phyloP scores from a whole-genome alignment of 805 yeast genomes.

The Lachancea cidri region DNA sequence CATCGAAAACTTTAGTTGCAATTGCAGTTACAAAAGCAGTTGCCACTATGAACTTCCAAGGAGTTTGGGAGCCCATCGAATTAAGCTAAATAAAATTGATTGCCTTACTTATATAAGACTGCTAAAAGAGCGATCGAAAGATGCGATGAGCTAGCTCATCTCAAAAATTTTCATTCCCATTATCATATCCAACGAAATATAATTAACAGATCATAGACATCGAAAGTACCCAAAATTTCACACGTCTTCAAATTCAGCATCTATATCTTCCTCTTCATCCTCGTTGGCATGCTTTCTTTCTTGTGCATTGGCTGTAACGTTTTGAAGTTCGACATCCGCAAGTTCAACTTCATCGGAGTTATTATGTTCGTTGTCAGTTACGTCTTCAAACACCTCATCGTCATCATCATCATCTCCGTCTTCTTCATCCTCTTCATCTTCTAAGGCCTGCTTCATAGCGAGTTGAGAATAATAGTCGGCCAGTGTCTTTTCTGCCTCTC shows the following conservation, averaged over 20 bases:
- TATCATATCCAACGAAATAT: background rate
- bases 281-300: constrained; percentile 21
- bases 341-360: constrained; percentile 4
- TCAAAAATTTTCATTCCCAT: constrained; percentile 1
- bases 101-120: background rate
- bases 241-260: constrained; percentile 35
- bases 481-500: constrained; percentile 66
- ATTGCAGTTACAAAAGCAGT: constrained; percentile 32
- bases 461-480: constrained; percentile 73
- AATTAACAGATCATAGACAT: no score
- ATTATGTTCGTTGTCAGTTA: constrained; percentile 14
- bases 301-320: constrained; percentile 2
- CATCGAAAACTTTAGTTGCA: constrained; percentile 28
- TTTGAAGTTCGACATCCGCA: constrained; percentile 13
- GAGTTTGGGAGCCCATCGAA: constrained; percentile 6
- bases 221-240: constrained; percentile 1
- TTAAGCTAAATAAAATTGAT: no score
- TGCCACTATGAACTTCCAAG: constrained; percentile 29
- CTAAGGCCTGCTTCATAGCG: constrained; percentile 62
- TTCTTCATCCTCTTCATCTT: constrained; percentile 53
- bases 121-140: background rate
- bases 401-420: constrained; percentile 43
- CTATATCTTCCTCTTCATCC: constrained; percentile 33
- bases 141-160: background rate
- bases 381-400: constrained; percentile 35